These are phyloP conservation scores for Taphrina deformans DNA, from an alignment of 1,139 yeast species.

Conservation along the genomic window DNA sequence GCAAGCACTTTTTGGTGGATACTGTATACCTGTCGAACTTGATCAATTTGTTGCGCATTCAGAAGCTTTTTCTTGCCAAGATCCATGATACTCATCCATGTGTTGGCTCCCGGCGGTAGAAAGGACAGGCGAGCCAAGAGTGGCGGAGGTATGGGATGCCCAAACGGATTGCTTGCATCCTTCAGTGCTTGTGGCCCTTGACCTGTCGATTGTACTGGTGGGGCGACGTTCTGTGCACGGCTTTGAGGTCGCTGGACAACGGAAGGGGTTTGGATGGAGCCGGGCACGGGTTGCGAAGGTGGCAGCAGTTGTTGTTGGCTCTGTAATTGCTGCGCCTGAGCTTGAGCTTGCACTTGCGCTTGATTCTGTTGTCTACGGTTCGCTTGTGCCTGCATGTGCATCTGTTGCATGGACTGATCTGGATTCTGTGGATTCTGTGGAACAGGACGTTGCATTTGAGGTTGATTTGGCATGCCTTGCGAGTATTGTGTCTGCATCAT, in stretches of 20 bases:
- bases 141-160: conserved; percentile 16
- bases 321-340: conserved; percentile 17
- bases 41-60: conserved; percentile 16
- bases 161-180: conserved; percentile 16
- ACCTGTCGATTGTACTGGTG: not conserved
- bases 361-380: not conserved
- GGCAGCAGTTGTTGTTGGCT: conserved; percentile 3
- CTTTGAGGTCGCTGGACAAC: conserved; percentile 12
- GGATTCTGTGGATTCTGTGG: not conserved
- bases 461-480: not conserved
- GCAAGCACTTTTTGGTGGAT: conserved; percentile 15
- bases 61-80: conserved; percentile 18
- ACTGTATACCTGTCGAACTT: conserved; percentile 20
- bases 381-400: not conserved
- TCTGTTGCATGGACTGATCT: not conserved
- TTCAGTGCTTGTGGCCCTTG: not conserved
- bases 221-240: not conserved
- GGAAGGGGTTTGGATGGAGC: not conserved
- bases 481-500: not conserved
- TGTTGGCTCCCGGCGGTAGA: conserved; percentile 20
- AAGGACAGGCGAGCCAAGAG: conserved; percentile 5
- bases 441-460: not conserved
- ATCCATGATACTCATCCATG: conserved; percentile 20
- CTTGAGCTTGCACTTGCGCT: not conserved
- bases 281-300: not conserved